These are phyloP conservation scores for Lathyrus oleraceus DNA, from an alignment of 306 rosid genomes.

Conservation along the genomic window DNA sequence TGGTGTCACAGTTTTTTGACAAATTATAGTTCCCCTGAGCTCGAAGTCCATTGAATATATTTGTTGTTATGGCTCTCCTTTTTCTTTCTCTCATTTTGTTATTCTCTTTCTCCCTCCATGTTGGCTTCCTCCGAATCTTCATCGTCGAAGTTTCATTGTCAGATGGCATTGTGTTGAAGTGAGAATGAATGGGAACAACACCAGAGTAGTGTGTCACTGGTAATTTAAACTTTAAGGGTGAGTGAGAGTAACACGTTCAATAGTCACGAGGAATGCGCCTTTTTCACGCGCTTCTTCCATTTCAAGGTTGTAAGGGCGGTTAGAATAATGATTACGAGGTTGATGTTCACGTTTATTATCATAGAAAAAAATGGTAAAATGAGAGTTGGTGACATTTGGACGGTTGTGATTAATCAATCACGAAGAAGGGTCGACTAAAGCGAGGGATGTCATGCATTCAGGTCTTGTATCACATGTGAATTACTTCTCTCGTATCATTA, in stretches of 20 bases:
- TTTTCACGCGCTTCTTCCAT: not conserved
- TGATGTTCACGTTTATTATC: not conserved
- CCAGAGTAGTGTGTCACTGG: conserved; percentile 15
- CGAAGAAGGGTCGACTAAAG: not conserved
- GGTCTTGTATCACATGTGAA: conserved; percentile 19
- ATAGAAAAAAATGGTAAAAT: not conserved
- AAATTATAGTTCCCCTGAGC: conserved; percentile 79
- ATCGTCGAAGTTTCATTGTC: conserved; percentile 79
- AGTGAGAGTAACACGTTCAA: conserved; percentile 12
- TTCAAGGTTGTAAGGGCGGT: not conserved
- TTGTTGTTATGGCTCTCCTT: conserved; percentile 77
- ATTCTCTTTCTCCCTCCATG: conserved; percentile 95
- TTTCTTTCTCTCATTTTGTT: conserved; percentile 76
- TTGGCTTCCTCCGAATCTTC: conserved; percentile 65
- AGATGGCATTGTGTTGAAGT: conserved; percentile 55
- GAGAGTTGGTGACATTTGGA: not conserved
- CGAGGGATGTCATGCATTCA: conserved; percentile 40
- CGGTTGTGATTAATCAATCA: conserved; percentile 18
- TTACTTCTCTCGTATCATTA: conserved; percentile 42
- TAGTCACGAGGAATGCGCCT: conserved; percentile 62
- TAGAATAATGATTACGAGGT: not conserved
- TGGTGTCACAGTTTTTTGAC: conserved; percentile 86
- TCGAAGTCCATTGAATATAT: conserved; percentile 78
- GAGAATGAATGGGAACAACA: not conserved
- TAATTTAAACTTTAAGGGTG: conserved; percentile 38